These are phyloP conservation scores for Fraxinus floribunda DNA, from an alignment of 305 asterid species.

Conservation along the genomic window DNA sequence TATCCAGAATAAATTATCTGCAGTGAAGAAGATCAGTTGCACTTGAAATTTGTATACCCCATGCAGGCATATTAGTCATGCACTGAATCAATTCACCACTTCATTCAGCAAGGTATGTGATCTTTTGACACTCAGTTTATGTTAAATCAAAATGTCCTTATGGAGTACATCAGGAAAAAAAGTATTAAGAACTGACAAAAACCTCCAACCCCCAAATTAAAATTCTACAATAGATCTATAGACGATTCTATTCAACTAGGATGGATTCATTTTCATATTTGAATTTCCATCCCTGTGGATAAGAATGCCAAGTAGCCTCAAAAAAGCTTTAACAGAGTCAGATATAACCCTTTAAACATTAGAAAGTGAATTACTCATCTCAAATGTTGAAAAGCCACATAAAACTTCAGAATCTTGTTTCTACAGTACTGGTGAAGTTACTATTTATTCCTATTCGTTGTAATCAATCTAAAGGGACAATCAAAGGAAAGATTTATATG, in stretches of 20 bases:
- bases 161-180: neutral
- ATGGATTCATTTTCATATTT: neutral
- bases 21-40: conserved; percentile 29
- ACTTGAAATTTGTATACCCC: conserved; percentile 17
- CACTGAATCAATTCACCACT: neutral
- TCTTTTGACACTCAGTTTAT: neutral
- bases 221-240: neutral
- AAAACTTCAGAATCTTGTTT: neutral
- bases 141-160: neutral
- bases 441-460: neutral
- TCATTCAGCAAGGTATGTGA: neutral
- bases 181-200: neutral
- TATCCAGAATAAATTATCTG: conserved; percentile 83
- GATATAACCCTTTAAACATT: neutral
- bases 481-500: conserved; percentile 2
- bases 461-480: neutral
- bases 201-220: neutral
- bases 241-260: conserved; percentile 4
- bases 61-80: neutral
- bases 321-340: neutral
- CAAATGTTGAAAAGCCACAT: neutral
- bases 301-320: neutral
- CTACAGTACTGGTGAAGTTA: neutral
- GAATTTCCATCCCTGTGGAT: neutral
- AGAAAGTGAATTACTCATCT: neutral